A percentile compares a stretch with the other conserved stretches of the same genome.
Evolutionary conservation across 441 rosid species (phyloP).

Genomic region (Populus hybrid): DNA sequence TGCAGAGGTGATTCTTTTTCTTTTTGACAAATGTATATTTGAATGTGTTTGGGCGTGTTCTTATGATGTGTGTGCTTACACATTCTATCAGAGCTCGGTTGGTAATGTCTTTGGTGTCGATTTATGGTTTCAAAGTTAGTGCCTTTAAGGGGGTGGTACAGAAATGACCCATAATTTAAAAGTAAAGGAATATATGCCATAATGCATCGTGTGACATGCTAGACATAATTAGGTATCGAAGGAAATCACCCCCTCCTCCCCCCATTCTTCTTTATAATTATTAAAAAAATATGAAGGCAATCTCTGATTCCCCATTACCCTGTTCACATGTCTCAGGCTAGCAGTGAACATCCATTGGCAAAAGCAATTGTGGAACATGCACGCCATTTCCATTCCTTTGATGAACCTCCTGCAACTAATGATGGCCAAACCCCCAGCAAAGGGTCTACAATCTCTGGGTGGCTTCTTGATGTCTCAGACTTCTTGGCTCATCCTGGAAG

Average conservation of each 20-base stretch:
- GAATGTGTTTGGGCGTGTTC: not conserved
- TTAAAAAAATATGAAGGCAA: not conserved
- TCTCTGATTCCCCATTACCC: not conserved
- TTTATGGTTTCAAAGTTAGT: not conserved
- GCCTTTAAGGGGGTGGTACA: not conserved
- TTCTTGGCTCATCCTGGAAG: constrained; percentile 88
- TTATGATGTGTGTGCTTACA: not conserved
- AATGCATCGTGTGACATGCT: not conserved
- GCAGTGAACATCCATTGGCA: constrained; percentile 96
- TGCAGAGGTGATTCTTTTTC: constrained; percentile 66
- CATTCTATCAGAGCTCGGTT: not conserved
- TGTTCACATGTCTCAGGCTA: constrained; percentile 50
- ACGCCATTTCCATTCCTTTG: constrained; percentile 87
- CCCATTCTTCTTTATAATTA: too few species aligned
- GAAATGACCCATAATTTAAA: not conserved
- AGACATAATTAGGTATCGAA: not conserved
- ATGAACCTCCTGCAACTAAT: constrained; percentile 41
- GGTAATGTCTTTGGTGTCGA: not conserved
- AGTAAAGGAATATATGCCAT: not conserved
- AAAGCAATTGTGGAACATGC: constrained; percentile 89
- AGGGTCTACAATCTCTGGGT: constrained; percentile 42
- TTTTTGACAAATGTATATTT: not conserved
- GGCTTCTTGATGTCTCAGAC: constrained; percentile 68
- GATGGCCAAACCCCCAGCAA: constrained; percentile 31
- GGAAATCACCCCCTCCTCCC: not conserved